phyloP scores from a whole-genome alignment of 106 monocot genomes.

The Allium cepa region DNA sequence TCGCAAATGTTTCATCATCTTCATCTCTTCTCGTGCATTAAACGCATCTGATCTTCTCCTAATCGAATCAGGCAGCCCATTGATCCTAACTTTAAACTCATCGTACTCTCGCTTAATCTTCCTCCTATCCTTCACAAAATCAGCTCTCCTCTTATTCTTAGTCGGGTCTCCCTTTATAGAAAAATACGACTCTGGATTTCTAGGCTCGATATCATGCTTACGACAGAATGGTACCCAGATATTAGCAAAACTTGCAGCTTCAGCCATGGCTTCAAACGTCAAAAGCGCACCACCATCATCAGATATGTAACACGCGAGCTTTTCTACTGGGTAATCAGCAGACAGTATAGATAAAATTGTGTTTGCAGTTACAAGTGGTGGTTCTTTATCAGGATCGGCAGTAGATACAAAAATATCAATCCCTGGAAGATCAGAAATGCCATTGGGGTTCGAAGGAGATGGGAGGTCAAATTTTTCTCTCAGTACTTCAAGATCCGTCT shows the following conservation, averaged over 20 bases:
- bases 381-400: constrained; percentile 46
- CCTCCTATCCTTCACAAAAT: constrained; percentile 67
- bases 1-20: constrained; percentile 30
- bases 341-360: constrained; percentile 63
- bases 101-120: constrained; percentile 75
- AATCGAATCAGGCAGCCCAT: constrained; percentile 51
- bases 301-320: constrained; percentile 42
- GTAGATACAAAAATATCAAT: constrained; percentile 18
- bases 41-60: constrained; percentile 35
- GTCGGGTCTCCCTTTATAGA: constrained; percentile 51
- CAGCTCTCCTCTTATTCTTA: constrained; percentile 58
- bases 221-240: constrained; percentile 70
- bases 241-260: constrained; percentile 55
- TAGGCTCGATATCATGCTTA: constrained; percentile 61
- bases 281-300: constrained; percentile 25
- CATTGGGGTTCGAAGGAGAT: constrained; percentile 22
- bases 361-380: constrained; percentile 62
- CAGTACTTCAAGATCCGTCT: constrained; percentile 36
- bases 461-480: constrained; percentile 28
- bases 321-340: constrained; percentile 61
- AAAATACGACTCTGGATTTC: constrained; percentile 62
- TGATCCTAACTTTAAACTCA: constrained; percentile 72
- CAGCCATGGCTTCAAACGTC: constrained; percentile 29
- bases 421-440: constrained; percentile 15
- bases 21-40: constrained; percentile 55